A percentile compares a stretch with the other conserved stretches of the same genome.
phyloP scores from a whole-genome alignment of 2,329 filamentous ascomycete genomes.

The Xylaria sp. region DNA sequence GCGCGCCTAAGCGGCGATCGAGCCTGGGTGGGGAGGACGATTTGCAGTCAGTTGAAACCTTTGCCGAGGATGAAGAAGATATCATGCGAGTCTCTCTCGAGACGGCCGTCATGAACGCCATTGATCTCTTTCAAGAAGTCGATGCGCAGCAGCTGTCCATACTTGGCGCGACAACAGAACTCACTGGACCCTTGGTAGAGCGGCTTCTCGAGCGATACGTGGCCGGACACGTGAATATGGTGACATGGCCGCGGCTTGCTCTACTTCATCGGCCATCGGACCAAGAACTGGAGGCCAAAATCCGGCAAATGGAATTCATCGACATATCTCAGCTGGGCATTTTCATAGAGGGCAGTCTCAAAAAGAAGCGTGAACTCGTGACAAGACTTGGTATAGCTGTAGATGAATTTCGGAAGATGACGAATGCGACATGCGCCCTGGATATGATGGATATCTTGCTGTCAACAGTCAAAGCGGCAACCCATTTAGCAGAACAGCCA shows the following conservation, averaged over 20 bases:
- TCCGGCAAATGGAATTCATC: slow-evolving; percentile 86
- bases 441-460: slow-evolving; percentile 82
- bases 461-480: slow-evolving; percentile 77
- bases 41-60: slow-evolving; percentile 55
- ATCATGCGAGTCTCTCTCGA: slow-evolving; percentile 84
- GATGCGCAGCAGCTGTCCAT: slow-evolving; percentile 93
- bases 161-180: slow-evolving; percentile 83
- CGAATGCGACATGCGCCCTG: slow-evolving; percentile 70
- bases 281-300: slow-evolving; percentile 79
- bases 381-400: slow-evolving; percentile 72
- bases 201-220: slow-evolving; percentile 92
- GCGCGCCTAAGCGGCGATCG: slow-evolving; percentile 35
- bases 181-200: slow-evolving; percentile 89
- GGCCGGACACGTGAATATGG: slow-evolving; percentile 83
- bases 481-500: slow-evolving; percentile 55
- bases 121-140: slow-evolving; percentile 91
- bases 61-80: slow-evolving; percentile 85
- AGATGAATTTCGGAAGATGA: slow-evolving; percentile 84
- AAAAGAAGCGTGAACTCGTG: slow-evolving; percentile 76
- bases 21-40: slow-evolving; percentile 35
- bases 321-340: slow-evolving; percentile 95
- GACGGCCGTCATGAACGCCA: slow-evolving; percentile 85
- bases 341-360: slow-evolving; percentile 69
- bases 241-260: slow-evolving; percentile 79
- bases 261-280: slow-evolving; percentile 76